Percentiles rank a stretch among this genome's conserved stretches.
Evolutionary conservation across 495 filamentous ascomycete species (phyloP).

Genomic region (Cercophora newfieldiana): DNA sequence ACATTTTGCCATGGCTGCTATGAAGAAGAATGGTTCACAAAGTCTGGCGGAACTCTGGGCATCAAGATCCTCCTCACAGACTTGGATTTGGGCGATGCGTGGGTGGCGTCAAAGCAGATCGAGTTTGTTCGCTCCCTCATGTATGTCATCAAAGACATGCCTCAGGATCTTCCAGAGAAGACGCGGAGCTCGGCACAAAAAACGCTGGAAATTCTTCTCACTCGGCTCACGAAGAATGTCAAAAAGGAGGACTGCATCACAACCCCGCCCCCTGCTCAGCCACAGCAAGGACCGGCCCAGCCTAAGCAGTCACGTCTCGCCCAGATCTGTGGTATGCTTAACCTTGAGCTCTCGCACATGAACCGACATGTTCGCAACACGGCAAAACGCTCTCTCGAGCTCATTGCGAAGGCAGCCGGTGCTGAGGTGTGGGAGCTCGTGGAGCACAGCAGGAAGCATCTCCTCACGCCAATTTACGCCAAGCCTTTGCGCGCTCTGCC

Average conservation of each 20-base stretch:
- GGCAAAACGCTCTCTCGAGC: conserved; percentile 75
- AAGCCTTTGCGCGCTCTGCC: conserved; percentile 92
- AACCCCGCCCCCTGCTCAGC: conserved; percentile 37
- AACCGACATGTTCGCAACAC: conserved; percentile 90
- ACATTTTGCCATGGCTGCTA: conserved; percentile 92
- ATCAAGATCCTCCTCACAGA: conserved; percentile 80
- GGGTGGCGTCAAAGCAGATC: conserved; percentile 75
- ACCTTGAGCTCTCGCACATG: conserved; percentile 86
- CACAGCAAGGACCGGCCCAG: conserved; percentile 36
- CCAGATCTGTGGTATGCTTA: conserved; percentile 77
- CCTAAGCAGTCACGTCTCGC: conserved; percentile 55
- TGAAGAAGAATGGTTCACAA: conserved; percentile 96
- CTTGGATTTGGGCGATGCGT: conserved; percentile 77
- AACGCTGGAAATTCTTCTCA: conserved; percentile 75
- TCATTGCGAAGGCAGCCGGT: conserved; percentile 72
- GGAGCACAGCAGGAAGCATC: conserved; percentile 78
- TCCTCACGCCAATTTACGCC: conserved; percentile 84
- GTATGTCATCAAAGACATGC: conserved; percentile 98
- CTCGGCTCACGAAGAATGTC: conserved; percentile 68
- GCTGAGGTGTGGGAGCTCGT: conserved; percentile 83
- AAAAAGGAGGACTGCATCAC: conserved; percentile 75
- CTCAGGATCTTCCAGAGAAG: conserved; percentile 82
- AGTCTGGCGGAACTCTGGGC: conserved; percentile 85
- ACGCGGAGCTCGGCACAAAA: conserved; percentile 78
- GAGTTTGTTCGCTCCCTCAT: conserved; percentile 85